Evolutionary conservation across 2,329 filamentous ascomycete species (phyloP).

Genomic region (Cercospora sp.): DNA sequence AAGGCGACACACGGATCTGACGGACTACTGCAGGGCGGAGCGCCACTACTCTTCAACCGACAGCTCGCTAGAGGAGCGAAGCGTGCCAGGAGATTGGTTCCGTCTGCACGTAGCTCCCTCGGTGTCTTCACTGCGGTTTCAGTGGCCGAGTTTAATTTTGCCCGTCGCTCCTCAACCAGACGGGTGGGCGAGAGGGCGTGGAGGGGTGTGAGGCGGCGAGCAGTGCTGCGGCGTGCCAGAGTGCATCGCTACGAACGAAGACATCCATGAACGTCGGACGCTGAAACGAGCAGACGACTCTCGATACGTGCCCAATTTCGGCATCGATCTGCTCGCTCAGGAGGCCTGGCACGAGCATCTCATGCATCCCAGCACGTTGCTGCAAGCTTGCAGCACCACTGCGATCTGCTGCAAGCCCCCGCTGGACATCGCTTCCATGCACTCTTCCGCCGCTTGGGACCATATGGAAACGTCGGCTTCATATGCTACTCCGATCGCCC

Average conservation of each 20-base stretch:
- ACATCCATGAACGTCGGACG: neutral
- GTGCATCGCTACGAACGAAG: neutral
- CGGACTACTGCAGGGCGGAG: conserved; percentile 8
- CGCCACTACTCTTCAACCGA: neutral
- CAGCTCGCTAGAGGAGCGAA: conserved; percentile 1
- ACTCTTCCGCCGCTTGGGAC: conserved; percentile 16
- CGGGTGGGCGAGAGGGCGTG: neutral
- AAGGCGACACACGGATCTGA: conserved; percentile 3
- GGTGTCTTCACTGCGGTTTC: conserved; percentile 13
- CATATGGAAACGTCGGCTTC: conserved; percentile 15
- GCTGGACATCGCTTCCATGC: conserved; percentile 19
- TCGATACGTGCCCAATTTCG: conserved; percentile 18
- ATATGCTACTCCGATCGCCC: conserved; percentile 13
- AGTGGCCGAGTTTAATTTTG: conserved; percentile 16
- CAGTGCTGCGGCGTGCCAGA: neutral
- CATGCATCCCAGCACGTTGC: conserved; percentile 21
- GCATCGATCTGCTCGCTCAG: conserved; percentile 22
- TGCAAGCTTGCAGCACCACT: conserved; percentile 18
- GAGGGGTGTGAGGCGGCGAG: neutral
- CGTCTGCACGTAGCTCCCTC: conserved; percentile 10
- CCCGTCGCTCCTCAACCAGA: neutral
- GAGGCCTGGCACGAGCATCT: conserved; percentile 18
- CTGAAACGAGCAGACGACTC: neutral
- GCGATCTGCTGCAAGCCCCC: conserved; percentile 14
- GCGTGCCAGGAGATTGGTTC: conserved; percentile 11